Evolutionary conservation across 495 filamentous ascomycete genomes (phyloP), one percentile per base, ranked within the genome.

Genomic region (Podospora pseudopauciseta): DNA sequence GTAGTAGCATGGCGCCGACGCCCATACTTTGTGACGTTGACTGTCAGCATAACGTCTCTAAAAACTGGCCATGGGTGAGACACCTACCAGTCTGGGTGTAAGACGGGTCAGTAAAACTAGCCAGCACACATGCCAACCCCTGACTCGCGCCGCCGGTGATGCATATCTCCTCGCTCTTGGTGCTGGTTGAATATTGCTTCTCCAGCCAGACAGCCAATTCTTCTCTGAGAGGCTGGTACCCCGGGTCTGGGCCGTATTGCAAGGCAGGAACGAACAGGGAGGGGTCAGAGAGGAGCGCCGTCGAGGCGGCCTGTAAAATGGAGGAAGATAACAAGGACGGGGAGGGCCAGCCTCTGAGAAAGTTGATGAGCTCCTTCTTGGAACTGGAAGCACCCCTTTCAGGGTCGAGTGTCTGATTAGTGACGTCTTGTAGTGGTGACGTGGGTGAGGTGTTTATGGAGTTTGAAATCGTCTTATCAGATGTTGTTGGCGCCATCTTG

Each of bases 91-190:
- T 86, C 56, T 85, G 82, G 18, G 93, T 97, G 72, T 89, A 91
- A 2, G 81, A 75, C 0, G 92, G 91, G 73, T 96, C 93, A 0
- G 92, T 90, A 68, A 90, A 96, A 19, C 88, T 86, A 72, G 87
- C 84, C 30, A 97, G 80, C 3, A 93, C 77, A 69, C 84, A 88
- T 1, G 89, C 90, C 7, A 97, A 78, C 72, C 87, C 91, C 77
- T 94, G 92, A 63, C 84, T 88, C 2, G 94, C 94, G 0, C 86
- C 94, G 39, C 91, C 89, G 0, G 93, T 92, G 73, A 97, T 89
- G 76, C 88, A 90, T 59, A 97, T 90, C 58, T 92, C 83, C 4
- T 86, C 82, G n/a, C 55, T 58, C 55, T 58, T 58, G 19, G n/a
- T 58, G 16, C 54, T 16, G 11, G 28, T 28, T 4, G 13, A 63